A percentile compares a stretch with the other conserved stretches of the same genome.
These are phyloP conservation scores for Suillus brevipes DNA, from an alignment of 768 basidiomycete genomes.

Conservation along the genomic window DNA sequence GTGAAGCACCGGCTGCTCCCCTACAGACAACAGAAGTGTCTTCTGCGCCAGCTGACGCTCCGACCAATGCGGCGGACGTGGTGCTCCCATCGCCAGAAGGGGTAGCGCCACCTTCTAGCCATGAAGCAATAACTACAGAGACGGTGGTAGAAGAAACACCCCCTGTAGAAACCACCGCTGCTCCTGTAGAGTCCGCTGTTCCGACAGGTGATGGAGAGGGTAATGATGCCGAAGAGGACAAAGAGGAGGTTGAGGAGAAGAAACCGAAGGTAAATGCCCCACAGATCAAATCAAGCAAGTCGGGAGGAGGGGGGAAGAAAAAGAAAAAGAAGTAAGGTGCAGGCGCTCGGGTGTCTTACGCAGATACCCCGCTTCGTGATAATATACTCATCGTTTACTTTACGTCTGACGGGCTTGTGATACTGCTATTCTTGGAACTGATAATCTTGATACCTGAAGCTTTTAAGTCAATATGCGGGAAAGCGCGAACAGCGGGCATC, in stretches of 20 bases:
- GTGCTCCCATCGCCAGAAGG: neutral
- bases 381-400: conserved; percentile 1
- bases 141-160: neutral
- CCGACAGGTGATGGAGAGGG: neutral
- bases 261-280: conserved; percentile 1
- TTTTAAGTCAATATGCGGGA: neutral
- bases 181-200: conserved; percentile 5
- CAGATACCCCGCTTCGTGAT: neutral
- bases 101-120: neutral
- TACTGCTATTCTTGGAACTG: neutral
- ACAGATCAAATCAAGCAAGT: neutral
- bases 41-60: neutral
- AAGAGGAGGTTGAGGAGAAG: neutral
- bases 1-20: neutral
- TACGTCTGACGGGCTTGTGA: neutral
- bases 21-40: neutral
- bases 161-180: neutral
- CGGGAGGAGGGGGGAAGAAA: neutral
- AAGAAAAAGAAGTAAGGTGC: conserved; percentile 19
- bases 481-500: neutral
- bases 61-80: neutral
- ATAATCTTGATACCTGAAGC: neutral
- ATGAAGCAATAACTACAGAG: neutral
- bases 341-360: neutral
- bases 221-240: conserved; percentile 10